Evolutionary conservation across 371 early-diverging fungal genomes (phyloP).

Genomic region (Circinella umbellata): DNA sequence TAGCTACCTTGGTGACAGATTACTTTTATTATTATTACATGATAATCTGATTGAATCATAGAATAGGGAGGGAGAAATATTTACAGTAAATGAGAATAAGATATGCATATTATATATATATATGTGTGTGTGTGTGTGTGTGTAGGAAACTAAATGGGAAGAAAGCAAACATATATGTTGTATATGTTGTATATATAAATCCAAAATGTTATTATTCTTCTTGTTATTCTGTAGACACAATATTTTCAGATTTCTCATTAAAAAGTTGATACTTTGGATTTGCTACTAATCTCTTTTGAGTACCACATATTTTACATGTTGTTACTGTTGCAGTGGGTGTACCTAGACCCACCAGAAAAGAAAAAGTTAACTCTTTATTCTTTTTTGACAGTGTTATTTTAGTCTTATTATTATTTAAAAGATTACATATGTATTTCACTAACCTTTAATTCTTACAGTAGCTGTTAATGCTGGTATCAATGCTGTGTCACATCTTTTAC

Average conservation of each 20-base stretch:
- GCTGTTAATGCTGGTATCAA: constrained; percentile 40
- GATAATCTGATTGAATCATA: too few species aligned
- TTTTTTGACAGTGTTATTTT: too few species aligned
- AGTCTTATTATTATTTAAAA: neutral
- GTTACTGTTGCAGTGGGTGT: neutral
- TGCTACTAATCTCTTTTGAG: constrained; percentile 17
- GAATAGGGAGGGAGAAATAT: too few species aligned
- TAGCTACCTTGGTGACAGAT: too few species aligned
- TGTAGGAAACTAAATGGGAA: too few species aligned
- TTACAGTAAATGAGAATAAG: too few species aligned
- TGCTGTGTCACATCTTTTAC: constrained; percentile 49
- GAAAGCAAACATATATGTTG: too few species aligned
- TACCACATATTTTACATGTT: constrained; percentile 17
- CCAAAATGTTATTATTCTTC: constrained; percentile 6
- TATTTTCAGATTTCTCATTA: constrained; percentile 11
- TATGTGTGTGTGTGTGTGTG: too few species aligned
- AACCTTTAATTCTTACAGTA: constrained; percentile 34
- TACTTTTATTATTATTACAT: too few species aligned
- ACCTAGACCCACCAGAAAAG: neutral
- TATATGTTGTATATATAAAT: too few species aligned
- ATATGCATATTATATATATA: too few species aligned
- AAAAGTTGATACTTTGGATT: constrained; percentile 14
- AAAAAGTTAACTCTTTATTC: too few species aligned
- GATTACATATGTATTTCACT: neutral
- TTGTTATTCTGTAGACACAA: neutral